Percentiles rank a stretch among this genome's conserved stretches.
Conservation (phyloP, 2,329 filamentous ascomycete species). For the Fusarium mexicanum region DNA sequence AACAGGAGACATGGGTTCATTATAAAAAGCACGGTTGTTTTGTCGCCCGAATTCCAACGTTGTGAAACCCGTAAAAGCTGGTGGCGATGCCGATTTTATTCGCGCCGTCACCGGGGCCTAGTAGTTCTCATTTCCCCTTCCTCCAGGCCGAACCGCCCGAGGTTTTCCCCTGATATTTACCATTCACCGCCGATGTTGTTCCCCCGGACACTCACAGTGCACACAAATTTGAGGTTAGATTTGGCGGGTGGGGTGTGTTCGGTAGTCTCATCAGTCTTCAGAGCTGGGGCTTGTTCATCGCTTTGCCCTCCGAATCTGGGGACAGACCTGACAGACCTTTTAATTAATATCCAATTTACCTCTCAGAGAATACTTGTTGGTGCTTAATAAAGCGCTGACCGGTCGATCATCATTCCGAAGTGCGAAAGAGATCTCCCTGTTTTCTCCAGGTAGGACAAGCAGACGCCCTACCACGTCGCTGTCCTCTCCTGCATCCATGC, state of each 20-base stretch:
- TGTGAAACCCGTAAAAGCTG: slow-evolving; percentile 9
- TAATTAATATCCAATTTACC: neutral
- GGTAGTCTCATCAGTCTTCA: slow-evolving; percentile 16
- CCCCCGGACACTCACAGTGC: slow-evolving; percentile 21
- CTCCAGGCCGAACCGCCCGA: slow-evolving; percentile 20
- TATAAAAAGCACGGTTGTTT: neutral
- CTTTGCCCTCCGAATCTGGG: neutral
- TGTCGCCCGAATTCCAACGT: neutral
- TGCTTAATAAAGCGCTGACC: neutral
- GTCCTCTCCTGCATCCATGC: slow-evolving; percentile 4
- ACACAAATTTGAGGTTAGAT: slow-evolving; percentile 16
- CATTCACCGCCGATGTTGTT: slow-evolving; percentile 31
- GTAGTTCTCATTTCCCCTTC: neutral
- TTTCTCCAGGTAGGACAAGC: slow-evolving; percentile 13
- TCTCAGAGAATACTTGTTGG: neutral
- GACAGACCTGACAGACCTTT: neutral
- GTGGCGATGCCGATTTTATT: slow-evolving; percentile 19
- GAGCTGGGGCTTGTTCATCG: slow-evolving; percentile 7
- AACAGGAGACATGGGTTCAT: neutral
- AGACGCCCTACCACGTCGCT: slow-evolving; percentile 10
- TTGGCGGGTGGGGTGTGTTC: slow-evolving; percentile 8
- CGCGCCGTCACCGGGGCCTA: slow-evolving; percentile 10
- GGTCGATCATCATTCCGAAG: neutral
- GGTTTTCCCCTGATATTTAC: neutral
- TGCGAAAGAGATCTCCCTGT: neutral